These are phyloP conservation scores for Eucalyptus fibrosa DNA, from an alignment of 345 rosid genomes.

Conservation along the genomic window DNA sequence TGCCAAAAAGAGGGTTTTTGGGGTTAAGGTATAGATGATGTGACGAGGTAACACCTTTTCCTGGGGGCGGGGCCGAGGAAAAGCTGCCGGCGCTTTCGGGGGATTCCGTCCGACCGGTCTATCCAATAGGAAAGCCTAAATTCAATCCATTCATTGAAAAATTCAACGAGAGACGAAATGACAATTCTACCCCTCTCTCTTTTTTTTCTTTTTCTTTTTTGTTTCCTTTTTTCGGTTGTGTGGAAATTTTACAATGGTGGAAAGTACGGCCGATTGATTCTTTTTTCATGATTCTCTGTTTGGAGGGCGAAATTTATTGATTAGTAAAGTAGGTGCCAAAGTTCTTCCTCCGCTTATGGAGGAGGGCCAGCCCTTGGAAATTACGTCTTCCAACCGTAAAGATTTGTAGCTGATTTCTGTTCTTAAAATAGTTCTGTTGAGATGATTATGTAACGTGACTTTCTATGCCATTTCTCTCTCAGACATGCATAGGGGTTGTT, in stretches of 20 bases:
- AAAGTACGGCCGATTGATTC: not conserved
- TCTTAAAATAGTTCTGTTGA: no score
- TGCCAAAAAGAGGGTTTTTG: not conserved
- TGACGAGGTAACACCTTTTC: not conserved
- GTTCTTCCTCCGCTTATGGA: no score
- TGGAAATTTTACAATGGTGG: not conserved
- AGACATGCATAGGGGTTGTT: no score
- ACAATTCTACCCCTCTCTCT: not conserved
- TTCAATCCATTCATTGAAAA: not conserved
- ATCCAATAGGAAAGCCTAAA: not conserved
- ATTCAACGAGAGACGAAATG: not conserved
- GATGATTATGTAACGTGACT: not conserved
- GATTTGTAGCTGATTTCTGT: no score
- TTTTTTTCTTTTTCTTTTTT: accelerated
- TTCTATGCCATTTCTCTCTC: not conserved
- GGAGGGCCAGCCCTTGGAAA: no score
- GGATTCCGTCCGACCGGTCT: not conserved
- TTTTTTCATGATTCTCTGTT: no score
- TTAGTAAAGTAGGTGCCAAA: no score
- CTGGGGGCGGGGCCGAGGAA: not conserved
- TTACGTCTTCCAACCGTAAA: not conserved
- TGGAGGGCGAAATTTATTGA: no score
- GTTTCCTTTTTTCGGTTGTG: accelerated
- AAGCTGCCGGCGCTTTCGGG: not conserved
- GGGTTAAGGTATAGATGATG: not conserved